Evolutionary conservation across 2,329 filamentous ascomycete species (phyloP).

Genomic region (Juglanconis oblonga): DNA sequence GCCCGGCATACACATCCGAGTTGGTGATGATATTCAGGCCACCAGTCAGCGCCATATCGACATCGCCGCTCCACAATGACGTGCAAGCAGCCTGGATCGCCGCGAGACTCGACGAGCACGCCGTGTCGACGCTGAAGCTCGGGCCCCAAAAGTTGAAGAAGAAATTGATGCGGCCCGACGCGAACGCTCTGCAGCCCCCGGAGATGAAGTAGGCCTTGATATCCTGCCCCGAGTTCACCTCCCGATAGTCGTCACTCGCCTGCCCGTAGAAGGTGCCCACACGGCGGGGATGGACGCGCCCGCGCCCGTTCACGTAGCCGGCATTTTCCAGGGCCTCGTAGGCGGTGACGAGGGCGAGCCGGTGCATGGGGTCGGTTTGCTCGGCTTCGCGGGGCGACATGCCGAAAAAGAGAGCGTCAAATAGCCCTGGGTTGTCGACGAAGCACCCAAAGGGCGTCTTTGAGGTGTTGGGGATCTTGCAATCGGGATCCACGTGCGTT

Average conservation of each 20-base stretch:
- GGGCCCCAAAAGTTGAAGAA: conserved; percentile 39
- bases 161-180: conserved; percentile 46
- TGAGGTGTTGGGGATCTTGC: conserved; percentile 69
- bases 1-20: conserved; percentile 60
- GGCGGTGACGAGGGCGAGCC: conserved; percentile 68
- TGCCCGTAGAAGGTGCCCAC: conserved; percentile 74
- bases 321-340: conserved; percentile 80
- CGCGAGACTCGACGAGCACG: conserved; percentile 37
- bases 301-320: conserved; percentile 60
- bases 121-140: conserved; percentile 37
- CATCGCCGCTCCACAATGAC: conserved; percentile 59
- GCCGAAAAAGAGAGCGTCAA: conserved; percentile 78
- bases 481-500: conserved; percentile 67
- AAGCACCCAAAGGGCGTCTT: conserved; percentile 70
- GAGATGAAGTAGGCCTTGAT: conserved; percentile 56
- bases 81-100: conserved; percentile 44
- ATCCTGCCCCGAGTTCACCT: conserved; percentile 70
- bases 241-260: conserved; percentile 75
- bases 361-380: conserved; percentile 73
- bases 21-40: conserved; percentile 63
- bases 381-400: conserved; percentile 77
- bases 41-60: conserved; percentile 62
- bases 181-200: conserved; percentile 48
- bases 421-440: conserved; percentile 67
- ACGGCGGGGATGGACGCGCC: conserved; percentile 66